phyloP scores from a whole-genome alignment of 805 yeast genomes.

The Lipomyces chichibuensis region DNA sequence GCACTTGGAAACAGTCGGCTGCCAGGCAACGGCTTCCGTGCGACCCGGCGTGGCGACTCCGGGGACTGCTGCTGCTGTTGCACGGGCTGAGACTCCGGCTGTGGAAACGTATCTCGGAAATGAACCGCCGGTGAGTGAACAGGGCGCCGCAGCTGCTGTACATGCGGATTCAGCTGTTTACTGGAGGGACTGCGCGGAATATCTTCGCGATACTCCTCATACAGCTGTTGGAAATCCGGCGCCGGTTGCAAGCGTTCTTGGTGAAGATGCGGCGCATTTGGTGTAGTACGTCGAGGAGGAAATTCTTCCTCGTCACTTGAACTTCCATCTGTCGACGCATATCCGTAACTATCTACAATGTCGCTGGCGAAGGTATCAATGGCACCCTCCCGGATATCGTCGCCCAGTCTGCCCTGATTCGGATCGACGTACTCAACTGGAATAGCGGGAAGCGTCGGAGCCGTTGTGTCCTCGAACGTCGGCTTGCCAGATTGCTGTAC shows the following conservation, averaged over 20 bases:
- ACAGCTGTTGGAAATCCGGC: neutral
- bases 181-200: constrained; percentile 20
- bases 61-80: constrained; percentile 13
- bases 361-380: constrained; percentile 4
- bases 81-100: constrained; percentile 1
- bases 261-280: neutral
- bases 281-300: neutral
- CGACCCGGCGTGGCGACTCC: constrained; percentile 4
- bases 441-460: neutral
- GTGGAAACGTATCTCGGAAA: neutral
- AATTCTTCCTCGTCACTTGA: neutral
- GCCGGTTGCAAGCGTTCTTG: neutral
- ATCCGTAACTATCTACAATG: constrained; percentile 16
- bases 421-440: constrained; percentile 8
- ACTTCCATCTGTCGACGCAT: neutral
- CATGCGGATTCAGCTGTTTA: constrained; percentile 3
- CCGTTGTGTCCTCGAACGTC: neutral
- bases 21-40: constrained; percentile 10
- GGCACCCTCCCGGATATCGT: constrained; percentile 1
- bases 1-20: neutral
- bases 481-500: neutral
- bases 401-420: neutral
- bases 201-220: neutral
- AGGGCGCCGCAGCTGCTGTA: neutral
- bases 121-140: neutral